Evolutionary conservation across 2,329 filamentous ascomycete species (phyloP).

Genomic region (Sclerotinia subarctica): DNA sequence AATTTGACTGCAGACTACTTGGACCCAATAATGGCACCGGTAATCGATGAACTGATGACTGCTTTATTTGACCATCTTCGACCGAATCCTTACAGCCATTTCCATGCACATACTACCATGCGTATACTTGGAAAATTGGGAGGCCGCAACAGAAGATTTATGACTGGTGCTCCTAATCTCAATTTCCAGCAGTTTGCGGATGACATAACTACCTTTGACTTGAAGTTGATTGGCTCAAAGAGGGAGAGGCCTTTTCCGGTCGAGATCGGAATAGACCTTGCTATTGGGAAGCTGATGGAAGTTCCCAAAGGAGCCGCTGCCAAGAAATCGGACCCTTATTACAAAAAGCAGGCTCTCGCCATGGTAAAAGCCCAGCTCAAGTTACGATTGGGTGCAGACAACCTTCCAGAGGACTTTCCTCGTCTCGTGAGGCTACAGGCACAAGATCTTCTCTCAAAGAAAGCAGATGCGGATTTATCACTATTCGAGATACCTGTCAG

Average conservation of each 20-base stretch:
- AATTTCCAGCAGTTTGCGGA: conserved; percentile 82
- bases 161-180: conserved; percentile 83
- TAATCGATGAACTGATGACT: conserved; percentile 98
- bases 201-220: conserved; percentile 80
- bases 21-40: conserved; percentile 97
- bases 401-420: conserved; percentile 83
- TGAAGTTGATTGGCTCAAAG: conserved; percentile 85
- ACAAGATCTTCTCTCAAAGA: conserved; percentile 74
- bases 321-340: conserved; percentile 66
- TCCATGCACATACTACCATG: conserved; percentile 97
- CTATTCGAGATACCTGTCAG: conserved; percentile 73
- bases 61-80: conserved; percentile 93
- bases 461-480: conserved; percentile 67
- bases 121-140: conserved; percentile 94
- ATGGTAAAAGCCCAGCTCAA: conserved; percentile 88
- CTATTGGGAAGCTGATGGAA: conserved; percentile 85
- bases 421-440: conserved; percentile 83
- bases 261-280: conserved; percentile 81
- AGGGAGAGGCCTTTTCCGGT: conserved; percentile 85
- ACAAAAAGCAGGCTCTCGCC: conserved; percentile 90
- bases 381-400: conserved; percentile 82
- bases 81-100: conserved; percentile 92
- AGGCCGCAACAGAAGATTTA: conserved; percentile 90
- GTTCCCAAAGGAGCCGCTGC: conserved; percentile 58
- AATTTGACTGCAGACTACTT: conserved; percentile 97